A percentile compares a stretch with the other conserved stretches of the same genome.
Conservation (phyloP, 306 rosid species). For the Quercus suber region DNA sequence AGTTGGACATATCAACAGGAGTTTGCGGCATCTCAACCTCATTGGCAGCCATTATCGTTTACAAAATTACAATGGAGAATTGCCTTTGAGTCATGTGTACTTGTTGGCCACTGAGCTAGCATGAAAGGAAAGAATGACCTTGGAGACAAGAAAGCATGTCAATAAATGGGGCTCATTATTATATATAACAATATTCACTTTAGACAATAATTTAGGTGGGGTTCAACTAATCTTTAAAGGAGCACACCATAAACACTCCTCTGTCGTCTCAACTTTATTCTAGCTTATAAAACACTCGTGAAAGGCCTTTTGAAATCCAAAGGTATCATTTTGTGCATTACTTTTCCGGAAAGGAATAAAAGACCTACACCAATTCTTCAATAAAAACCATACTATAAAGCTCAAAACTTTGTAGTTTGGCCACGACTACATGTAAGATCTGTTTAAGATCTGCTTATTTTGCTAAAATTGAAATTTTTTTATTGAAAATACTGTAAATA, state of each 20-base stretch:
- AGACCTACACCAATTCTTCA: background rate
- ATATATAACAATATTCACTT: constrained; percentile 12
- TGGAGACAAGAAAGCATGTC: constrained; percentile 34
- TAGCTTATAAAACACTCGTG: background rate
- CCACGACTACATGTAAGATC: background rate
- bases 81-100: constrained; percentile 27
- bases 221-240: constrained; percentile 13
- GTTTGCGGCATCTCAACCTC: constrained; percentile 21
- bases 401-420: background rate
- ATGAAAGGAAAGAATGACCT: constrained; percentile 14
- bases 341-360: background rate
- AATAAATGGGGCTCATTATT: constrained; percentile 6
- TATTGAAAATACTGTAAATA: accelerated
- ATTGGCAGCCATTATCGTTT: constrained; percentile 32
- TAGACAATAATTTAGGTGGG: constrained; percentile 3
- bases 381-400: background rate
- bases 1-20: constrained; percentile 8
- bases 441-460: too few relatives aligned
- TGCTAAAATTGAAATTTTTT: too few relatives aligned
- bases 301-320: background rate
- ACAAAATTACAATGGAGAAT: constrained; percentile 20
- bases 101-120: constrained; percentile 53
- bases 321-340: background rate
- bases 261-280: constrained; percentile 14
- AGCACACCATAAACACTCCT: background rate